Percentiles rank a stretch among this genome's conserved stretches.
These are phyloP conservation scores for Calonectria hongkongensis DNA, from an alignment of 2,329 filamentous ascomycete genomes.

Conservation along the genomic window DNA sequence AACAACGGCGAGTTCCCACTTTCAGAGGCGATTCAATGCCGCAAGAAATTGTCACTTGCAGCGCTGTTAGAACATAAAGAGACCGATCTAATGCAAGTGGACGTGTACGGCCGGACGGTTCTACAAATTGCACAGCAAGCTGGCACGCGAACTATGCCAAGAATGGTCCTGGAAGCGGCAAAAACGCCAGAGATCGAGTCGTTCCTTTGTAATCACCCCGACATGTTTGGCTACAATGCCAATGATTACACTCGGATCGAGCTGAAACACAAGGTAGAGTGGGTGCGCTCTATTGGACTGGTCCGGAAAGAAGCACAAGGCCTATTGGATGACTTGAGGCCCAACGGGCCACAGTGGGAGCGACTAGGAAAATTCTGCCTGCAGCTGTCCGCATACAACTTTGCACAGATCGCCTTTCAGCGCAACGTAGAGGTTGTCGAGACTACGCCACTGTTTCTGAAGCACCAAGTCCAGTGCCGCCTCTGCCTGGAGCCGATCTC, in stretches of 20 bases:
- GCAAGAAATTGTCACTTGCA: slow-evolving; percentile 28
- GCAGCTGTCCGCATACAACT: slow-evolving; percentile 36
- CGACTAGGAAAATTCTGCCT: slow-evolving; percentile 42
- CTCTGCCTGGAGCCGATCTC: slow-evolving; percentile 38
- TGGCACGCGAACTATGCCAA: slow-evolving; percentile 34
- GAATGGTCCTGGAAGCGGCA: slow-evolving; percentile 35
- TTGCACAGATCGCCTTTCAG: slow-evolving; percentile 42
- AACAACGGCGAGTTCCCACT: slow-evolving; percentile 38
- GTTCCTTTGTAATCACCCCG: slow-evolving; percentile 37
- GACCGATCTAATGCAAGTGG: slow-evolving; percentile 40
- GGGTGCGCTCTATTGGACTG: slow-evolving; percentile 31
- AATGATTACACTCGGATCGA: slow-evolving; percentile 33
- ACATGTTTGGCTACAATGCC: slow-evolving; percentile 43
- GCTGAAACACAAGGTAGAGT: neutral
- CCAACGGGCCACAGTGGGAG: slow-evolving; percentile 36
- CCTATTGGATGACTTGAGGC: slow-evolving; percentile 36
- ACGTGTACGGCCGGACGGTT: slow-evolving; percentile 37
- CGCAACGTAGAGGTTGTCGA: slow-evolving; percentile 34
- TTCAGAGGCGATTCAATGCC: slow-evolving; percentile 39
- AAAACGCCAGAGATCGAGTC: slow-evolving; percentile 34
- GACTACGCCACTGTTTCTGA: slow-evolving; percentile 34
- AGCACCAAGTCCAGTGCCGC: slow-evolving; percentile 38
- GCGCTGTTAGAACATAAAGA: slow-evolving; percentile 36
- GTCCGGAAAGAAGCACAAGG: slow-evolving; percentile 35
- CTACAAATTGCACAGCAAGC: slow-evolving; percentile 42